Evolutionary conservation across 2,329 filamentous ascomycete species (phyloP), one percentile per base, ranked within the genome.

Genomic region (Aspergillus pseudotamarii): DNA sequence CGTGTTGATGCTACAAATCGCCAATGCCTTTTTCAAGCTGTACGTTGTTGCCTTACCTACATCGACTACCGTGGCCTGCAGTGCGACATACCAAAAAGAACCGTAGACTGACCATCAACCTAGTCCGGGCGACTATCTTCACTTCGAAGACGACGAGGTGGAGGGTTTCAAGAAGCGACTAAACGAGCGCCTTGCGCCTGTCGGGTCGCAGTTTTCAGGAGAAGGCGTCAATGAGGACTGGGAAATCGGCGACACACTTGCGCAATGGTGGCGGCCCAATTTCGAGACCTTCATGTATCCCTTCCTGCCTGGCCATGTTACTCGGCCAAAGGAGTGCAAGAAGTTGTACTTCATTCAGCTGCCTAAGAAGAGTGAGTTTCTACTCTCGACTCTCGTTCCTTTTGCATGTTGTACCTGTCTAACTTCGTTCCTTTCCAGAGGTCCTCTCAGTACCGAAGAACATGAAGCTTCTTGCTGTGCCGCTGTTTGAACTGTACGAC

Each of bases 241-340:
- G 95, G 87, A 96, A 77, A 89, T 99, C 70, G 93, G 92, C 71
- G 95, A 98, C 77, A 97, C 94, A 56, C 85, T 99, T 61, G 94
- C 95, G 59, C 94, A 97, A 81, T 99, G 95, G 95, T 99, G 94
- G 93, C 86, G 95, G 62, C 95, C 95, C 59, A 99, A 98, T 83
- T 97, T 98, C 77, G 95, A 99, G 84, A 98, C 95, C 2, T 98
- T 98, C 84, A 97, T 99, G 93, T 99, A 99, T 78, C 95, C 95
- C 0, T 99, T 97, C 79, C 90, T 98, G 62, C 95, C 95, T 9
- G 93, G 94, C 21, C 95, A 99, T 81, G 93, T 97, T 66, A 97
- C 94, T 21, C 86, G 95, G 58, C 95, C 95, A 9, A 99, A 99
- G 83, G 95, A 99, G 83, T 97, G 94, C 83, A 99, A 99, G 85